A percentile compares a stretch with the other conserved stretches of the same genome.
Conservation (phyloP, 306 rosid species). For the Purshia tridentata region DNA sequence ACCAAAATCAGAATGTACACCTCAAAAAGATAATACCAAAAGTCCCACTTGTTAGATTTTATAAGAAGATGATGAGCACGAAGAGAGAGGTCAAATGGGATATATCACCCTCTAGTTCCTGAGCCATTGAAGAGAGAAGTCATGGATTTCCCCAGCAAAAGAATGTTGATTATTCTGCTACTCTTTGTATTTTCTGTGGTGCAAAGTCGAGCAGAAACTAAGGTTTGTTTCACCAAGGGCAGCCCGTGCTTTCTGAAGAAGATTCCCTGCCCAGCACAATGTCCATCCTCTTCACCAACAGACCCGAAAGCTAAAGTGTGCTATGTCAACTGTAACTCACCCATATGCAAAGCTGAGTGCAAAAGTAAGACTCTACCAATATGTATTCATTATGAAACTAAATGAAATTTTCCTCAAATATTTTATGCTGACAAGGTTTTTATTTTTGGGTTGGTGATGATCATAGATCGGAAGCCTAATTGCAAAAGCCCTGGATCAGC, state of each 20-base stretch:
- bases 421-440: neutral
- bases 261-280: constrained; percentile 54
- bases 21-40: constrained; percentile 2
- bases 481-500: constrained; percentile 79
- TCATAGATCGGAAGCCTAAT: constrained; percentile 59
- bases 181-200: constrained; percentile 37
- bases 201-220: constrained; percentile 29
- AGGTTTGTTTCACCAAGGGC: constrained; percentile 24
- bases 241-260: constrained; percentile 55
- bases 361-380: constrained; percentile 44
- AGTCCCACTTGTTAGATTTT: constrained; percentile 27
- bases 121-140: constrained; percentile 14
- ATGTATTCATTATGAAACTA: neutral
- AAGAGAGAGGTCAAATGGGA: neutral
- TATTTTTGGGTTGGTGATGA: neutral
- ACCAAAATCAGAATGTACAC: neutral
- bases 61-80: constrained; percentile 14
- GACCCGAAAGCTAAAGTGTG: constrained; percentile 69
- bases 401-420: no score
- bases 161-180: constrained; percentile 23
- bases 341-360: constrained; percentile 72
- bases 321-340: constrained; percentile 60
- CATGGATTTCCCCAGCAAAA: constrained; percentile 40
- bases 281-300: constrained; percentile 50
- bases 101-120: neutral